Evolutionary conservation across 208 protist species (phyloP).

Genomic region (Crithidia brevicula): DNA sequence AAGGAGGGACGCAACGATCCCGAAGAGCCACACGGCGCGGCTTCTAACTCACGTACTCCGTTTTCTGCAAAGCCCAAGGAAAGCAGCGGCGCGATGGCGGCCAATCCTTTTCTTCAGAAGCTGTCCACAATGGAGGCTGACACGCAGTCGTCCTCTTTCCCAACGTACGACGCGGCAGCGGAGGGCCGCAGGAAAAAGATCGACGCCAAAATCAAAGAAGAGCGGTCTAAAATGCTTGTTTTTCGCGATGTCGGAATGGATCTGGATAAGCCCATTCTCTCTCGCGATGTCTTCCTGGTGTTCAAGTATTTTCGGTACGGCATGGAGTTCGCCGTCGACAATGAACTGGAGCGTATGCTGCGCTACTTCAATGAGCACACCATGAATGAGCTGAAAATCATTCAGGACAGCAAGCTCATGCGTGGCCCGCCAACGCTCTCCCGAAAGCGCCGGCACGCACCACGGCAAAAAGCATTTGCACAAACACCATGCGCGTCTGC

Average conservation of each 20-base stretch:
- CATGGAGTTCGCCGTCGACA: slow-evolving; percentile 87
- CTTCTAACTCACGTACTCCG: not conserved
- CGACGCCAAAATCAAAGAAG: slow-evolving; percentile 69
- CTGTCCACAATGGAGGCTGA: slow-evolving; percentile 66
- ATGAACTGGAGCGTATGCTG: slow-evolving; percentile 88
- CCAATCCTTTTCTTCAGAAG: slow-evolving; percentile 67
- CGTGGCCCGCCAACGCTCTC: slow-evolving; percentile 71
- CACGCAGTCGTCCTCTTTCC: slow-evolving; percentile 44
- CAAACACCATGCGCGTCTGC: not conserved
- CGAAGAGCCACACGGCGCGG: not conserved
- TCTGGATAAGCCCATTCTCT: slow-evolving; percentile 88
- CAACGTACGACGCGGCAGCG: slow-evolving; percentile 51
- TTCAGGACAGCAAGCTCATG: slow-evolving; percentile 90
- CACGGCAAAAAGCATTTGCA: not conserved
- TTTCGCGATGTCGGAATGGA: slow-evolving; percentile 92
- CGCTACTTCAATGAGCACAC: slow-evolving; percentile 92
- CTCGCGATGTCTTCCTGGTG: slow-evolving; percentile 84
- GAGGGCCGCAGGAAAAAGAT: slow-evolving; percentile 45
- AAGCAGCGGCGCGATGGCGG: not conserved
- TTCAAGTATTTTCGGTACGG: slow-evolving; percentile 91
- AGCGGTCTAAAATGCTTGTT: slow-evolving; percentile 77
- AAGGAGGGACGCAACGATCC: not conserved
- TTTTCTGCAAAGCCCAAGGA: not conserved
- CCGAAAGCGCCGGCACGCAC: slow-evolving; percentile 30
- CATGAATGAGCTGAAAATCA: slow-evolving; percentile 89